Evolutionary conservation across 2,329 filamentous ascomycete species (phyloP).

Genomic region (Ophiostoma quercus): DNA sequence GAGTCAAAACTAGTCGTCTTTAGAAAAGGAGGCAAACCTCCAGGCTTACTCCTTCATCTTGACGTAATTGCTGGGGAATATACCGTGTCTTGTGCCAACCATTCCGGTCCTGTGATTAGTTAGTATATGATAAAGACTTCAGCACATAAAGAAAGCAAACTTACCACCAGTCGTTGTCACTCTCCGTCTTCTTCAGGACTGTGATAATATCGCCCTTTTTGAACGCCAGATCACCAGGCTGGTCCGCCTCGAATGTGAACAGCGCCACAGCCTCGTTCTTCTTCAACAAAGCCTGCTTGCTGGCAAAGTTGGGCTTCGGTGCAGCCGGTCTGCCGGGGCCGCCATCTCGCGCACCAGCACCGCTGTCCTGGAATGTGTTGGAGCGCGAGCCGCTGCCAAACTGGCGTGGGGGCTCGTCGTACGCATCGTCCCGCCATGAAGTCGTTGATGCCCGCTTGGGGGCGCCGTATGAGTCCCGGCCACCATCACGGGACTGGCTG

Average conservation of each 20-base stretch:
- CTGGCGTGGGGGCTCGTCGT: conserved; percentile 50
- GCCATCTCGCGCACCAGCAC: conserved; percentile 38
- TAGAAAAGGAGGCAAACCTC: neutral
- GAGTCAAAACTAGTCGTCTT: neutral
- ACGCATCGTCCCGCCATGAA: conserved; percentile 67
- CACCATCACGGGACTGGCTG: conserved; percentile 44
- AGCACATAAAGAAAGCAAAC: conserved; percentile 33
- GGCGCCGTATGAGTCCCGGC: neutral
- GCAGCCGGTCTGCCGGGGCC: conserved; percentile 76
- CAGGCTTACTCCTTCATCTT: conserved; percentile 54
- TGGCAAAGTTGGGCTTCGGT: conserved; percentile 78
- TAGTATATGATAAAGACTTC: conserved; percentile 16
- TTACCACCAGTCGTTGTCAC: conserved; percentile 90
- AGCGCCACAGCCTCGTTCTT: conserved; percentile 83
- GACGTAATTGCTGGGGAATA: conserved; percentile 82
- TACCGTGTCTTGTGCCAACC: conserved; percentile 77
- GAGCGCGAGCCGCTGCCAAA: conserved; percentile 43
- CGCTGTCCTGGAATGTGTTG: conserved; percentile 45
- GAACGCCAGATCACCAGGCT: conserved; percentile 86
- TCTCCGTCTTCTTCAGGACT: conserved; percentile 89
- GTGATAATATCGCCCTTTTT: conserved; percentile 97
- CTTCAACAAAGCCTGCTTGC: conserved; percentile 51
- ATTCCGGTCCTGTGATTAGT: conserved; percentile 66
- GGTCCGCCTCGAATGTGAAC: conserved; percentile 91
- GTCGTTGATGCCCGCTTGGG: conserved; percentile 34